Evolutionary conservation across 208 protist genomes (phyloP).

Genomic region (Trichomonas tenax): DNA sequence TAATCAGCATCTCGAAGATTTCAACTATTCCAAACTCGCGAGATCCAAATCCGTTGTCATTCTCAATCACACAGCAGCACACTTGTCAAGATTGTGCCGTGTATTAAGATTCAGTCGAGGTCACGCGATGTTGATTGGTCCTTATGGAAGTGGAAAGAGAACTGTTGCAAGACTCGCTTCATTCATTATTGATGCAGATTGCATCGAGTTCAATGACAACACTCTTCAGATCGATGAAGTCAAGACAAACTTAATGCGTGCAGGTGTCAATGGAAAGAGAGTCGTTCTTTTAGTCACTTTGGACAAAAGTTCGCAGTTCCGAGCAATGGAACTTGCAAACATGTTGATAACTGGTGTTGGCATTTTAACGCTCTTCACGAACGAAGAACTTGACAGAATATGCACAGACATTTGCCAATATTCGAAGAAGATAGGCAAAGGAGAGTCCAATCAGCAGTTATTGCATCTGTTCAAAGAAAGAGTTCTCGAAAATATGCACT

Average conservation of each 20-base stretch:
- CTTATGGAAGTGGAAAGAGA: conserved; percentile 90
- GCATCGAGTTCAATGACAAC: conserved; percentile 32
- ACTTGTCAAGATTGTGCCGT: conserved; percentile 78
- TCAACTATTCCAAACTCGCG: conserved; percentile 62
- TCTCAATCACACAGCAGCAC: conserved; percentile 52
- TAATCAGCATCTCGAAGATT: conserved; percentile 69
- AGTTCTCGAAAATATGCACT: conserved; percentile 74
- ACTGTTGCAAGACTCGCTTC: conserved; percentile 74
- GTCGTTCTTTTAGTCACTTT: conserved; percentile 79
- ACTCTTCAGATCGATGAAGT: conserved; percentile 56
- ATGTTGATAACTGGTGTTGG: conserved; percentile 86
- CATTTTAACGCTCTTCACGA: conserved; percentile 76
- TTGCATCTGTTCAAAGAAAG: conserved; percentile 69
- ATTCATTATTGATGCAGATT: conserved; percentile 54
- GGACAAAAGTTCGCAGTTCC: conserved; percentile 69
- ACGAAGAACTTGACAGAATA: conserved; percentile 74
- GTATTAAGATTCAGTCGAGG: conserved; percentile 79
- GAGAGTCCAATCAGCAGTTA: conserved; percentile 68
- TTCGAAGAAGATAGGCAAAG: conserved; percentile 50
- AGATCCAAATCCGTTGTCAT: conserved; percentile 90
- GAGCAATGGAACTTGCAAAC: conserved; percentile 78
- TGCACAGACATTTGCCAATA: conserved; percentile 37
- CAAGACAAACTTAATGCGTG: conserved; percentile 37
- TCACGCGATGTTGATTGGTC: conserved; percentile 84
- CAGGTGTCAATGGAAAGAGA: conserved; percentile 72